Evolutionary conservation across 805 yeast species (phyloP).

Genomic region (Myxozyma monticola): DNA sequence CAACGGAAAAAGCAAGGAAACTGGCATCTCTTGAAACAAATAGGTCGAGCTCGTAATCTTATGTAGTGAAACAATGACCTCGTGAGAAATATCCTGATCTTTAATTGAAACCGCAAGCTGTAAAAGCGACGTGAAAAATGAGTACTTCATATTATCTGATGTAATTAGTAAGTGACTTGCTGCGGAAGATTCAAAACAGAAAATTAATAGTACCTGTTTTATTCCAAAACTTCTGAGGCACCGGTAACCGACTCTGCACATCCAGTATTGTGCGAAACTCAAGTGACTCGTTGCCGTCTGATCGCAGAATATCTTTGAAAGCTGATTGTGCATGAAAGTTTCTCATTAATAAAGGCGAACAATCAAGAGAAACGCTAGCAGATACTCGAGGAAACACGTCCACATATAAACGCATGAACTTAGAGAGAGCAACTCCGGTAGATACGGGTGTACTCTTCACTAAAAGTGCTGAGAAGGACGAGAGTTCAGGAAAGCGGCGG

Average conservation of each 20-base stretch:
- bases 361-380: constrained; percentile 5
- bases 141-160: constrained; percentile 41
- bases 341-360: neutral
- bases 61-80: constrained; percentile 52
- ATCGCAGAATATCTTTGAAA: too few species aligned
- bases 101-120: constrained; percentile 35
- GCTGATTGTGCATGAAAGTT: too few species aligned
- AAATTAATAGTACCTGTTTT: constrained; percentile 38
- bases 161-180: neutral
- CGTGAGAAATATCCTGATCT: constrained; percentile 37
- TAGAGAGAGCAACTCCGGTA: constrained; percentile 8
- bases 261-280: constrained; percentile 49
- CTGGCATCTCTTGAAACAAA: constrained; percentile 55
- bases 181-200: neutral
- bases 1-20: constrained; percentile 43
- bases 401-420: constrained; percentile 10
- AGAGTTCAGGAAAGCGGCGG: constrained; percentile 40
- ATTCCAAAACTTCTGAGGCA: constrained; percentile 80
- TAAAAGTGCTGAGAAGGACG: constrained; percentile 21
- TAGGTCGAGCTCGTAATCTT: constrained; percentile 53
- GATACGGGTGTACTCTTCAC: neutral
- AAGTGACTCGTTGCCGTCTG: constrained; percentile 2
- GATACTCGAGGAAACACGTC: constrained; percentile 9
- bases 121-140: constrained; percentile 67
- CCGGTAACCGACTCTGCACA: constrained; percentile 53